phyloP scores from a whole-genome alignment of 495 filamentous ascomycete species.

The Evernia prunastri region DNA sequence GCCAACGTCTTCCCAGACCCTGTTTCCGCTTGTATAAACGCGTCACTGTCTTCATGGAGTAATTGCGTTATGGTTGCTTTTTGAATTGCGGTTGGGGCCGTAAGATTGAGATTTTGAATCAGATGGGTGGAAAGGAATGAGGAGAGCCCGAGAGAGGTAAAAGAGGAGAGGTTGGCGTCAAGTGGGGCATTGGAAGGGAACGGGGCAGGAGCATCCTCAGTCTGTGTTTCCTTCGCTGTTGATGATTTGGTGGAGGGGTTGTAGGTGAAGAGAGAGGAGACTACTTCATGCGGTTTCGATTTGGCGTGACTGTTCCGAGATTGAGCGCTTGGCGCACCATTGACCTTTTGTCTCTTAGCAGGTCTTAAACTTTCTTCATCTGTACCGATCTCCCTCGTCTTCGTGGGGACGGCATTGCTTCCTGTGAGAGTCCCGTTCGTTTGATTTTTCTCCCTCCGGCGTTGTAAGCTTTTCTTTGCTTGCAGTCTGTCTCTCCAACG shows the following conservation, averaged over 20 bases:
- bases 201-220: conserved; percentile 48
- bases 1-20: conserved; percentile 96
- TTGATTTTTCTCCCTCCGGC: conserved; percentile 37
- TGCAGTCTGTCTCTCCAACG: conserved; percentile 81
- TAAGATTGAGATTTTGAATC: conserved; percentile 77
- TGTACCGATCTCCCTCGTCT: neutral
- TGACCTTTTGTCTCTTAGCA: conserved; percentile 37
- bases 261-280: conserved; percentile 85
- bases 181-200: conserved; percentile 93
- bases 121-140: conserved; percentile 72
- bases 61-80: conserved; percentile 75
- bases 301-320: conserved; percentile 21
- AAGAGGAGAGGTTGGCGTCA: conserved; percentile 72
- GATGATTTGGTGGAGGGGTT: conserved; percentile 65
- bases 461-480: conserved; percentile 62
- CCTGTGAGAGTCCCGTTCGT: conserved; percentile 18
- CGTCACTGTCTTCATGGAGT: conserved; percentile 76
- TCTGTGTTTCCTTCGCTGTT: conserved; percentile 27
- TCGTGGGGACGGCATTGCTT: conserved; percentile 10
- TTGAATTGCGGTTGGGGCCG: conserved; percentile 90
- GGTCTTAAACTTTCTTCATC: conserved; percentile 27
- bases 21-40: conserved; percentile 94
- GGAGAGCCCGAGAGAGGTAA: conserved; percentile 75
- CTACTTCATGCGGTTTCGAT: conserved; percentile 50
- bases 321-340: conserved; percentile 28